A percentile compares a stretch with the other conserved stretches of the same genome.
Evolutionary conservation across 2,329 filamentous ascomycete genomes (phyloP).

Genomic region (Hypoxylon sp.): DNA sequence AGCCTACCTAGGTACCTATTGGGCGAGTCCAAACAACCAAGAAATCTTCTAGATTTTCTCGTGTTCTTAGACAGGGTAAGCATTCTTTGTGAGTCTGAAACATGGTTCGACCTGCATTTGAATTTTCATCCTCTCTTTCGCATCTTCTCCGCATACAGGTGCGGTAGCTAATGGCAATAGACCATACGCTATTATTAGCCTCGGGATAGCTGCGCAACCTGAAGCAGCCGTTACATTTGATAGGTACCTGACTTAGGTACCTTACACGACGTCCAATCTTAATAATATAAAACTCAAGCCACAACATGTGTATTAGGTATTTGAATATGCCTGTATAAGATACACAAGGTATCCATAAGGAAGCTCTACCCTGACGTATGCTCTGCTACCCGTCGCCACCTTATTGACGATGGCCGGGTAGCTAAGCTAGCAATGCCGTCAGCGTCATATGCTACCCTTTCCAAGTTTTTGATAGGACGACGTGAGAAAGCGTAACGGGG

Average conservation of each 20-base stretch:
- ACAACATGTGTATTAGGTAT: background rate
- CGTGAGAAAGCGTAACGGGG: constrained; percentile 3
- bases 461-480: constrained; percentile 37
- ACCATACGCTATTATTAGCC: constrained; percentile 32
- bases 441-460: constrained; percentile 41
- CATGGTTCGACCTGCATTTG: constrained; percentile 35
- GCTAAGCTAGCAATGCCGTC: constrained; percentile 35
- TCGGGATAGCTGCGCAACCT: constrained; percentile 18
- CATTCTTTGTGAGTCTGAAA: constrained; percentile 34
- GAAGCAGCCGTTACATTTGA: constrained; percentile 20
- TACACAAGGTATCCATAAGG: constrained; percentile 5
- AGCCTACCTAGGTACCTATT: too few species aligned
- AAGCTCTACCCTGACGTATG: background rate
- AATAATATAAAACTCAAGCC: background rate
- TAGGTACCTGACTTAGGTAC: constrained; percentile 10
- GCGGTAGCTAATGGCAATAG: background rate
- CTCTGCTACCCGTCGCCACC: constrained; percentile 30
- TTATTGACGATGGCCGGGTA: constrained; percentile 23
- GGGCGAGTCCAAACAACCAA: constrained; percentile 21
- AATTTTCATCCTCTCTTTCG: constrained; percentile 19
- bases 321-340: constrained; percentile 10
- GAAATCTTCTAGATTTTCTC: constrained; percentile 30
- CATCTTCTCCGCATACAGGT: background rate
- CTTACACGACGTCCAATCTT: constrained; percentile 11
- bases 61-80: constrained; percentile 33